Evolutionary conservation across 1,139 yeast species (phyloP), one percentile per base, ranked within the genome.

Genomic region (Lizanozyma gosingica): DNA sequence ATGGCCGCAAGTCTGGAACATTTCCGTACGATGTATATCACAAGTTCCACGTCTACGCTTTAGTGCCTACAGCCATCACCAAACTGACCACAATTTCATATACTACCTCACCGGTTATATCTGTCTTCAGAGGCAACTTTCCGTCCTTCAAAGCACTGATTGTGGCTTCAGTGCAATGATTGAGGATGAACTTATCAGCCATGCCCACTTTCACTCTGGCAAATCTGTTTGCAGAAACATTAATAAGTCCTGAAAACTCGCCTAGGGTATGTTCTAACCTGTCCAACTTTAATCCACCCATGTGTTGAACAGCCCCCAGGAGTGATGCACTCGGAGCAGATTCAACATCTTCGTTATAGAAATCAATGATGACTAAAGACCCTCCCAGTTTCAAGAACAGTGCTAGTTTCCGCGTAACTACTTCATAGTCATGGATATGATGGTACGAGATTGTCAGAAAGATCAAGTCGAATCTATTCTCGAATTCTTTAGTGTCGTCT

Each of bases 401-500:
- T 8, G 59, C 59, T 36, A 66, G 51, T 41, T 59, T 60, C 44
- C 53, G 47, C 33, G 70, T 63, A 14, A 62, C 59, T 4, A 49
- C 53, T 34, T 51, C 54, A 45, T 62, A 61, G 43, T 60, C 53
- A 32, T 58, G 57, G 17, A 66, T 49, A 44, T 66, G 72, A 46
- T 66, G 72, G 47, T 62, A 66, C 1, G 69, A 54, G 33, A 65
- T 47, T 2, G 70, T 62, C 43, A 70, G 64, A 1, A 54, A 45
- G 22, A 65, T 54, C 22, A 54, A 49, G 45, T 66, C 71, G 41
- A 59, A 59, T 14, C 47, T 35, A 15, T 45, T 45, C 9, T 40
- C 51, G 37, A 54, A 55, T 3, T 45, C 39, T 15, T 45, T 43
- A 3, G 37, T 37, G 9, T 44, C 34, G 4, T 46, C 48, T 4